Evolutionary conservation across 306 rosid species (phyloP).

Genomic region (Oxytropis ochrocephala): DNA sequence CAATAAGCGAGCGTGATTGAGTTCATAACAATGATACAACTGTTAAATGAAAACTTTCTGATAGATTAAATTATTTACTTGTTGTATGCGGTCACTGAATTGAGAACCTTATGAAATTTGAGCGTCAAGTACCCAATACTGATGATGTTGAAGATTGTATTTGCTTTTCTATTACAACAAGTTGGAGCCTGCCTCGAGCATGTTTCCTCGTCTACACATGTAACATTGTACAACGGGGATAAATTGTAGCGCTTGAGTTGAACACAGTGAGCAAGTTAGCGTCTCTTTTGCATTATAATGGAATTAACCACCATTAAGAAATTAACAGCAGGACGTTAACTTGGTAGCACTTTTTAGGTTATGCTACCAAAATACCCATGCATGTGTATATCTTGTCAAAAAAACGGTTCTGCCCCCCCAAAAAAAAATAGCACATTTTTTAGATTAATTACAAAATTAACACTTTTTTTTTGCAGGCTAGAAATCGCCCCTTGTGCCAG

Average conservation of each 20-base stretch:
- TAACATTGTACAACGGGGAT: background rate
- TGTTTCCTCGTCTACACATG: background rate
- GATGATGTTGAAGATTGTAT: background rate
- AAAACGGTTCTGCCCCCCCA: too few species aligned
- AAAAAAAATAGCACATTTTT: too few species aligned
- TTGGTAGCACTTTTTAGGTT: background rate
- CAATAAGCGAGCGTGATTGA: conserved; percentile 96
- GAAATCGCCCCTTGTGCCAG: too few species aligned
- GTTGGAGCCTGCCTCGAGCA: background rate
- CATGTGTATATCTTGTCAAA: too few species aligned
- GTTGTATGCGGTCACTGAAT: background rate
- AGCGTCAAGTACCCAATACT: background rate
- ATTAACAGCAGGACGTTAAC: background rate
- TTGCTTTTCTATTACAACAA: background rate
- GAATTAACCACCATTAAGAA: background rate
- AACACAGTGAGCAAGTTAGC: background rate
- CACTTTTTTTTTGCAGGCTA: too few species aligned
- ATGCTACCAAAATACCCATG: too few species aligned
- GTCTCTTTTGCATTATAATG: background rate
- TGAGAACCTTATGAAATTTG: conserved; percentile 13
- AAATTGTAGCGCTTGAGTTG: background rate
- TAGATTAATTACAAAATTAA: too few species aligned
- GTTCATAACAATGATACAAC: conserved; percentile 12
- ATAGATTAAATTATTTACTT: conserved; percentile 2
- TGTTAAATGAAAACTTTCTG: background rate